Conservation (phyloP, 768 basidiomycete genomes). For the Russula olivacea region DNA sequence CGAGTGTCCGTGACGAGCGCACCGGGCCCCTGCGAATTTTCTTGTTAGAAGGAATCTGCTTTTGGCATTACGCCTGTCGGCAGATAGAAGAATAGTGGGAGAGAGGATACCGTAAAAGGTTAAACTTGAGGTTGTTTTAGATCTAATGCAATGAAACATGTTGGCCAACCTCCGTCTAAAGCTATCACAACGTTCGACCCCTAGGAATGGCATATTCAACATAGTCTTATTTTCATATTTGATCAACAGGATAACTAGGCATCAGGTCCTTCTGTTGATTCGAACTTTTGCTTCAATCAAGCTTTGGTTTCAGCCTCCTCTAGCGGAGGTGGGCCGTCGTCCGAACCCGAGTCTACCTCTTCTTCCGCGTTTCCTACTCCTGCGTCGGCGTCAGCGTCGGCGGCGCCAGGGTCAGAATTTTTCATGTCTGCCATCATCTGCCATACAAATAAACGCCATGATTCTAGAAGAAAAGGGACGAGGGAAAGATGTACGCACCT, state of each 20-base stretch:
- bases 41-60: not conserved
- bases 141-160: not conserved
- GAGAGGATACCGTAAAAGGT: not conserved
- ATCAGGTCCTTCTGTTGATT: not conserved
- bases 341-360: conserved; percentile 37
- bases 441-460: conserved; percentile 9
- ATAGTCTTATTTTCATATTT: not conserved
- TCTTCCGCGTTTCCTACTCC: conserved; percentile 4
- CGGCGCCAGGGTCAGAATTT: conserved; percentile 23
- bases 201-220: not conserved
- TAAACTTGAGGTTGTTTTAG: not conserved
- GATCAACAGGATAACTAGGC: conserved; percentile 3
- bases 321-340: conserved; percentile 63
- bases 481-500: conserved; percentile 38
- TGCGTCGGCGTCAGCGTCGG: conserved; percentile 11
- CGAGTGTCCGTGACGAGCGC: conserved; percentile 26
- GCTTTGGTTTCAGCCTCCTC: no score
- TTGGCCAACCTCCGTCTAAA: not conserved
- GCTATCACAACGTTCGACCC: not conserved
- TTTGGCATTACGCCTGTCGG: not conserved
- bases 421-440: conserved; percentile 42
- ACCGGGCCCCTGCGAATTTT: no score
- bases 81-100: not conserved
- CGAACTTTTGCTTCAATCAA: not conserved
- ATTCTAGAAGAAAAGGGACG: not conserved